Evolutionary conservation across 2,329 filamentous ascomycete species (phyloP), one percentile per base, ranked within the genome.

Genomic region (Hortaea werneckii): DNA sequence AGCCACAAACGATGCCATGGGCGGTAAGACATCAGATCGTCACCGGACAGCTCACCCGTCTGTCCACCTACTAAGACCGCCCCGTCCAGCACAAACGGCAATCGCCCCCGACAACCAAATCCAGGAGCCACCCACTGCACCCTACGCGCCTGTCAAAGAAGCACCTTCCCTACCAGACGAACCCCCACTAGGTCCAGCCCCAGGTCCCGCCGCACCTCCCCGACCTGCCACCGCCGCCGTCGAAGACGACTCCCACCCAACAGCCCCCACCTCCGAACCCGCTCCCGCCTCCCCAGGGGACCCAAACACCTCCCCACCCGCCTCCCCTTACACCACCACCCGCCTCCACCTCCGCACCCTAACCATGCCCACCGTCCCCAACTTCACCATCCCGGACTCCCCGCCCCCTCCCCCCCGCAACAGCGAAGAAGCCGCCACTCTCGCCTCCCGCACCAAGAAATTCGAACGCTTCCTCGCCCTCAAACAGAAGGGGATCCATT

Each of bases 401-500:
- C 85, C 85, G 1, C 80, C 82, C 0, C 67, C 67, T 10, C 65
- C 66, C 13, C 69, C 30, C 54, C 66, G 37, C 11, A 58, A 55
- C 45, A 56, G 51, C 43, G 58, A 58, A 51, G 52, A 53, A 43
- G 55, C 56, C 13, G 56, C 59, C 7, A 43, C 46, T 10, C 55
- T 63, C 2, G 63, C 65, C 37, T 57, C 54, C 35, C 58, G 80
- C 9, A 81, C 76, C 42, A 74, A 76, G 54, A 88, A 87, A 56
- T 83, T 90, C 55, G 75, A 79, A 51, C 78, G 80, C 48, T 90
- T 92, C 54, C 75, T 90, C 0, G 73, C 78, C 40, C 73, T 90
- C n/a, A 92, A 92, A 67, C 80, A 78, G 58, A 78, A 82, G 51
- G 82, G 82, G 4, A 73, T 81, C 11, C 86, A 92, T 65, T 90